These are phyloP conservation scores for Celoporthe dispersa DNA, from an alignment of 2,329 filamentous ascomycete species.

Conservation along the genomic window DNA sequence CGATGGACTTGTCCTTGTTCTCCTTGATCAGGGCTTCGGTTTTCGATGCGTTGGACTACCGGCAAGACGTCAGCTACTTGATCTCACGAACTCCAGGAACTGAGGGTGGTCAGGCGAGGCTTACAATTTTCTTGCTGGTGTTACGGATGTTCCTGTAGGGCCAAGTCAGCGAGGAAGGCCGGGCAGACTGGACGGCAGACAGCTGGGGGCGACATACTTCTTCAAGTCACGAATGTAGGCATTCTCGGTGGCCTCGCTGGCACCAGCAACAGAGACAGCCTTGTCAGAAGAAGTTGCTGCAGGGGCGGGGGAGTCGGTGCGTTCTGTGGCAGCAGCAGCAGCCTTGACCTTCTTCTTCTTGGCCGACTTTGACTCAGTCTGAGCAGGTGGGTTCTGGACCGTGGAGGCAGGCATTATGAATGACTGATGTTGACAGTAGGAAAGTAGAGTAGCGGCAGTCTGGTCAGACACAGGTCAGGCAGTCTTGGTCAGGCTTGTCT, in stretches of 20 bases:
- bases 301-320: conserved; percentile 60
- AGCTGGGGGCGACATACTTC: conserved; percentile 66
- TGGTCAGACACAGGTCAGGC: conserved; percentile 5
- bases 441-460: conserved; percentile 17
- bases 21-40: conserved; percentile 71
- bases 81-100: neutral
- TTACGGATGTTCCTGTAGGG: conserved; percentile 80
- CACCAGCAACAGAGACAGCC: conserved; percentile 51
- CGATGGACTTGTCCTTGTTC: conserved; percentile 71
- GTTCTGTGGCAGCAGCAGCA: conserved; percentile 38
- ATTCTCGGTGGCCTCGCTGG: conserved; percentile 69
- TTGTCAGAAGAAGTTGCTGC: conserved; percentile 55
- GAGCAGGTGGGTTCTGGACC: conserved; percentile 65
- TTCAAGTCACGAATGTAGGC: conserved; percentile 85
- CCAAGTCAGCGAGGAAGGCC: conserved; percentile 3
- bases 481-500: conserved; percentile 13
- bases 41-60: conserved; percentile 71
- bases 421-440: conserved; percentile 17
- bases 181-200: neutral
- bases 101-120: conserved; percentile 41
- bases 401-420: conserved; percentile 65
- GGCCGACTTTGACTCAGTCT: conserved; percentile 66
- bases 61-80: conserved; percentile 23
- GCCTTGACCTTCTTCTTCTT: conserved; percentile 71
- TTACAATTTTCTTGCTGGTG: conserved; percentile 90